Conservation (phyloP, 495 filamentous ascomycete genomes). For the Penicillium verhagenii region DNA sequence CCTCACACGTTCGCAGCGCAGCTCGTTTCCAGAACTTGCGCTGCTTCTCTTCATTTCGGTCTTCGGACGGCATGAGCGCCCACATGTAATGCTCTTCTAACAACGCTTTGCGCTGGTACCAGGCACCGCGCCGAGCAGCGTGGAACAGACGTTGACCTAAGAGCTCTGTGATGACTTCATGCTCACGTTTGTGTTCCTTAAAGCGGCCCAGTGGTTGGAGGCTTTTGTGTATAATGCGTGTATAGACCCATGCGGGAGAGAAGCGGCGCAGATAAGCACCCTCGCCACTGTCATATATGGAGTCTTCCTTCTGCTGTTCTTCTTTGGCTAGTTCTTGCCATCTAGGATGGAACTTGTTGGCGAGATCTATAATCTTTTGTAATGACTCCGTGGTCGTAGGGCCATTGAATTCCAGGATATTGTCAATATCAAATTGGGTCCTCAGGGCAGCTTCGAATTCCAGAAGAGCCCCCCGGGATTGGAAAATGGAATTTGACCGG, state of each 20-base stretch:
- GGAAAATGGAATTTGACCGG: constrained; percentile 84
- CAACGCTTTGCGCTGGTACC: constrained; percentile 95
- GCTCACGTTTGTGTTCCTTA: constrained; percentile 76
- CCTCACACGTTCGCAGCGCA: constrained; percentile 80
- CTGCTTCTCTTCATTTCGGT: constrained; percentile 57
- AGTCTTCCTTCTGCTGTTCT: constrained; percentile 78
- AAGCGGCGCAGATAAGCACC: constrained; percentile 90
- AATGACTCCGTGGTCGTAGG: constrained; percentile 63
- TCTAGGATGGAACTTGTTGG: constrained; percentile 72
- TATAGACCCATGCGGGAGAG: constrained; percentile 91
- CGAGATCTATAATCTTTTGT: constrained; percentile 67
- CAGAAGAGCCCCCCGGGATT: constrained; percentile 67
- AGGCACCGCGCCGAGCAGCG: constrained; percentile 76
- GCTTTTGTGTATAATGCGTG: constrained; percentile 87
- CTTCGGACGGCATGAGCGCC: constrained; percentile 51
- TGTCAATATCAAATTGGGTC: constrained; percentile 80
- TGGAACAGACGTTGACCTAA: constrained; percentile 84
- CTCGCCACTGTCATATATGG: constrained; percentile 78
- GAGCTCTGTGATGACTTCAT: constrained; percentile 71
- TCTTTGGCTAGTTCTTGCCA: constrained; percentile 74
- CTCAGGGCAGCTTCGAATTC: constrained; percentile 89
- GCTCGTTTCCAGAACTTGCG: constrained; percentile 83
- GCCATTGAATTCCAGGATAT: constrained; percentile 78
- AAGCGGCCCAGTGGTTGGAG: constrained; percentile 77
- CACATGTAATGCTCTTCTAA: constrained; percentile 95